These are phyloP conservation scores for Stromatinia cepivora DNA, from an alignment of 2,329 filamentous ascomycete species.

Conservation along the genomic window DNA sequence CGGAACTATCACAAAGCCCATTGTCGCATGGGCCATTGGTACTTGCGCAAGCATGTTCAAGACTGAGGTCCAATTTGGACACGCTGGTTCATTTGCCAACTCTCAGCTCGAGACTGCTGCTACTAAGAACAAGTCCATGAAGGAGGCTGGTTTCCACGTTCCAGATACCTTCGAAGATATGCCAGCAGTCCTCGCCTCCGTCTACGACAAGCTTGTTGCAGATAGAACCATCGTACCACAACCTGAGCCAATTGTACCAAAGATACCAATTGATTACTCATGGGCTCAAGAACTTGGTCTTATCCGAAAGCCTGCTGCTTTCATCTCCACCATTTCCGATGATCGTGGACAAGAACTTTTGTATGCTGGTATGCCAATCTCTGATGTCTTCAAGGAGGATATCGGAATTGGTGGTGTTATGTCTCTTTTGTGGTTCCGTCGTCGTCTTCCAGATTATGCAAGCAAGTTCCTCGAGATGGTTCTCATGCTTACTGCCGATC, in stretches of 20 bases:
- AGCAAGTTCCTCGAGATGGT: slow-evolving; percentile 99
- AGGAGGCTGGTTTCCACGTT: slow-evolving; percentile 89
- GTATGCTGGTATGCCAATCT: slow-evolving; percentile 99
- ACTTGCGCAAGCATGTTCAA: slow-evolving; percentile 99
- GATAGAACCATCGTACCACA: slow-evolving; percentile 82
- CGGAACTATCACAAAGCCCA: slow-evolving; percentile 94
- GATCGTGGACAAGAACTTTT: slow-evolving; percentile 99
- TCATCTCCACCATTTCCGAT: slow-evolving; percentile 99
- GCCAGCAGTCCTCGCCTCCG: slow-evolving; percentile 69
- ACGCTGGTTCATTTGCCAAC: slow-evolving; percentile 98
- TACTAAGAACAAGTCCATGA: slow-evolving; percentile 96
- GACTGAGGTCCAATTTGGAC: slow-evolving; percentile 99
- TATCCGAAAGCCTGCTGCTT: slow-evolving; percentile 98
- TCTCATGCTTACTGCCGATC: slow-evolving; percentile 98
- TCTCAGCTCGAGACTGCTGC: slow-evolving; percentile 97
- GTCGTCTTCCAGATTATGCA: slow-evolving; percentile 90
- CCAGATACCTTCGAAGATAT: slow-evolving; percentile 97
- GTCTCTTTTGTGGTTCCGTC: slow-evolving; percentile 99
- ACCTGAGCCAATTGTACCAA: slow-evolving; percentile 88
- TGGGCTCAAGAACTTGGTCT: slow-evolving; percentile 99
- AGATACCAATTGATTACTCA: slow-evolving; percentile 99
- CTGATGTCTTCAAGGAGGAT: slow-evolving; percentile 98
- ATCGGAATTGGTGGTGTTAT: slow-evolving; percentile 99
- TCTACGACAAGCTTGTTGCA: slow-evolving; percentile 88
- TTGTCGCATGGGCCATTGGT: slow-evolving; percentile 98